Conservation (phyloP, 1,284 basidiomycete genomes). For the Meripilus lineatus region DNA sequence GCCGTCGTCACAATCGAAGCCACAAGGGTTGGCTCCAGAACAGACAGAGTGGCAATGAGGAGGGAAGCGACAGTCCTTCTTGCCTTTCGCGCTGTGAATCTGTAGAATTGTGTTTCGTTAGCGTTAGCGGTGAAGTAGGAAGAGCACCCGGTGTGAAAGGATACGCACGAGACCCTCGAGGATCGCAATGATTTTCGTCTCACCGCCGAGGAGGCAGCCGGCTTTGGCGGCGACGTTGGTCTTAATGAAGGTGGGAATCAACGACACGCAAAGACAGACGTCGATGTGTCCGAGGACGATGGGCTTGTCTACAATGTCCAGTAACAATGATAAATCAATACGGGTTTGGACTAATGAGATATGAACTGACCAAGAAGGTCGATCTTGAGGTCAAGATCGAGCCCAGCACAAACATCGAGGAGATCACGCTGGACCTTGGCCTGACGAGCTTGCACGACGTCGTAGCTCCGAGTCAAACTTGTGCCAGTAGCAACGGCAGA, state of each 20-base stretch:
- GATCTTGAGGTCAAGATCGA: constrained; percentile 17
- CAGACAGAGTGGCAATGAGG: constrained; percentile 13
- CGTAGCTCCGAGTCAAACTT: constrained; percentile 3
- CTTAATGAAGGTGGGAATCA: constrained; percentile 18
- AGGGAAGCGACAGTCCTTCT: constrained; percentile 15
- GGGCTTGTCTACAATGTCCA: constrained; percentile 10
- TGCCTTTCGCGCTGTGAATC: constrained; percentile 13
- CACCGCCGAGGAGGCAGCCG: constrained; percentile 10
- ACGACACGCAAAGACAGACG: constrained; percentile 18
- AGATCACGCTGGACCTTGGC: constrained; percentile 15
- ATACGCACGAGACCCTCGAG: constrained; percentile 14
- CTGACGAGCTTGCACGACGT: constrained; percentile 14
- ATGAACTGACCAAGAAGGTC: constrained; percentile 10
- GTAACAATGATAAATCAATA: background rate
- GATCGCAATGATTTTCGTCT: constrained; percentile 7
- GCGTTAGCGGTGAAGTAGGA: background rate
- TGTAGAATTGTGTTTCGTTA: constrained; percentile 3
- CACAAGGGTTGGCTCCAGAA: constrained; percentile 10
- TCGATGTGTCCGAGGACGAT: constrained; percentile 16
- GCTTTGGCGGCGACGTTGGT: constrained; percentile 13
- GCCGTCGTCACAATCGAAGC: constrained; percentile 15
- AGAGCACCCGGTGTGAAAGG: background rate
- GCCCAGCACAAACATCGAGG: constrained; percentile 17
- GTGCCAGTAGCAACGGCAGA: constrained; percentile 1
- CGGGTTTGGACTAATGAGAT: background rate